Base-by-base conservation (phyloP, 129 eudicot species). In the Logfia minima region DNA sequence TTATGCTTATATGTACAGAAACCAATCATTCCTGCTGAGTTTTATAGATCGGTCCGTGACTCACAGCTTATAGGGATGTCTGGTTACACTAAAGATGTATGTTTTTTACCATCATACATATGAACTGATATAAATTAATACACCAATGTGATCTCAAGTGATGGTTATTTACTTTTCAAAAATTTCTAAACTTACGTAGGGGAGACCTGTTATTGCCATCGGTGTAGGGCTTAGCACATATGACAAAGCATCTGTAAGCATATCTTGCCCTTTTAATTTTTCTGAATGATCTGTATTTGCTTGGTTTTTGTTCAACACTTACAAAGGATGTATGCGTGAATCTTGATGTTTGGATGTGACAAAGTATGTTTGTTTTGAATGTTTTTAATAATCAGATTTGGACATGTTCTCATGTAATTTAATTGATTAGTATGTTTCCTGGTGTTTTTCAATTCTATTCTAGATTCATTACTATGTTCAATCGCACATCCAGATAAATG, bases 141-240 rank as follows among this genome's bases (percentile, higher is more conserved):
- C 22, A 26, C 41, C 0, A 43, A 39, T 69, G 77, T 43, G 68
- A 23, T 68, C 60, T 73, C 26, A 24, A 69, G 74, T 68, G 28
- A 78, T 52, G 75, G 16, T 60, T 63, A 22, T 58, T 65, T 66
- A 3, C 26, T 74, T 63, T 59, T 65, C 6, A 28, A 26, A 26
- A 26, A 1, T 6, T 19, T 6, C 21, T 9, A 29, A 34, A 71
- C 28, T 34, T 56, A 66, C 80, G 0, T 81, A 95, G 99, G 99
- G 99, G 72, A 88, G 88, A 74, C 99, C 99, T 74, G 96, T 95
- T 71, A 71, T 95, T 80, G 99, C 92, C 77, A 60, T 92, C 76
- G 99, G 99, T 2, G 97, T 88, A 43, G 99, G 99, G 80, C 99
- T 89, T 76, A 95, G 99, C 90, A 89, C 96, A 45, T 95, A 79